Evolutionary conservation across 2,329 filamentous ascomycete species (phyloP), one percentile per base, ranked within the genome.

Genomic region (Waltergamsia citrina): DNA sequence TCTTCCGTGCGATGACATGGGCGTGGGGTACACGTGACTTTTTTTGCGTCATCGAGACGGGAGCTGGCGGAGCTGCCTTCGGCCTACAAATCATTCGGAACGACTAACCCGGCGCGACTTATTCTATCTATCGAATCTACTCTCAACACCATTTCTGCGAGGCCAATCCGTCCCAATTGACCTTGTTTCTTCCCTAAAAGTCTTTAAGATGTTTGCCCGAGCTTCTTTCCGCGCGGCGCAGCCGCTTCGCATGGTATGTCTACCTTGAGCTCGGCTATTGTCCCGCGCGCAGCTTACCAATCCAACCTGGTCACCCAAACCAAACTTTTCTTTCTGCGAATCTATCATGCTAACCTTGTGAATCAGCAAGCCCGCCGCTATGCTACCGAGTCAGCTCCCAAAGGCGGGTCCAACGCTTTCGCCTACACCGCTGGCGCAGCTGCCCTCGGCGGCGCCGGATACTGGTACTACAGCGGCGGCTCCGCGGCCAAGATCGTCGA

Each of bases 221-320:
- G 68, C 76, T 49, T 64, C 67, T 43, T 68, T 82, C 53, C 71
- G 78, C 52, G 71, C 69, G 47, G 70, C 71, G 35, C 74, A 77
- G 62, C 78, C 80, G 44, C 57, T 83, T 45, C 74, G 69, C 57
- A 71, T 71, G 63, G 80, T 84, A 63, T 53, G 72, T 19, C 27
- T 16, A 12, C 28, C 28, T 32, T 18, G 17, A 19, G 29, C 17
- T 21, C 34, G 32, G 27, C 35, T 36, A 14, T 33, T 38, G 23
- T 31, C 32, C 31, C 32, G 24, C 26, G 28, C 29, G 33, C 21
- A 21, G 22, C 32, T 36, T 38, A 30, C 36, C 35, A 27, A 18
- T 39, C 47, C 48, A 20, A 6, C 20, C 15, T 16, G n/a, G n/a
- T n/a, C n/a, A n/a, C n/a, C n/a, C n/a, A n/a, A n/a, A n/a, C n/a